These are phyloP conservation scores for Dothistroma septosporum DNA, from an alignment of 2,329 filamentous ascomycete genomes.

Conservation along the genomic window DNA sequence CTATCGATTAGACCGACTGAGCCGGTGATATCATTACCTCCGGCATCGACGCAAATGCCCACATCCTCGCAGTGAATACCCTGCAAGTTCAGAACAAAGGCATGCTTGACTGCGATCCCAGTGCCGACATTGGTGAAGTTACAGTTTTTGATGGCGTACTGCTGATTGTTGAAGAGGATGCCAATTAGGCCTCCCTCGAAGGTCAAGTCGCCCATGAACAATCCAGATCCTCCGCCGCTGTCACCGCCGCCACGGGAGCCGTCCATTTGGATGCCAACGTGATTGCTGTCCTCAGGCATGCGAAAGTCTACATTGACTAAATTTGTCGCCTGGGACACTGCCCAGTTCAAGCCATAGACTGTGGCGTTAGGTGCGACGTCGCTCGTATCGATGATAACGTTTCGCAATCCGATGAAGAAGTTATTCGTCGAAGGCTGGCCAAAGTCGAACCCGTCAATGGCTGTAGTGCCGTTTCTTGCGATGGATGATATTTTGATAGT, in stretches of 20 bases:
- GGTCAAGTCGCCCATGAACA: constrained; percentile 46
- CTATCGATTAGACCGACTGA: constrained; percentile 29
- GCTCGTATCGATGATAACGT: constrained; percentile 30
- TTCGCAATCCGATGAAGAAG: constrained; percentile 31
- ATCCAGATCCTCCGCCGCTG: constrained; percentile 17
- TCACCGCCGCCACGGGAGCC: constrained; percentile 25
- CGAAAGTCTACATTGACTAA: constrained; percentile 31
- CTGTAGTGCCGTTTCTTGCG: constrained; percentile 17
- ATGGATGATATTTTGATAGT: constrained; percentile 55
- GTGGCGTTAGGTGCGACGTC: constrained; percentile 13
- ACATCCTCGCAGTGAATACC: constrained; percentile 28
- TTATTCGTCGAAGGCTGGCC: constrained; percentile 25
- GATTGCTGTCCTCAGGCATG: constrained; percentile 36
- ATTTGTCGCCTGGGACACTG: constrained; percentile 30
- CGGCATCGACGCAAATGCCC: constrained; percentile 25
- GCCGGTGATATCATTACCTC: constrained; percentile 17
- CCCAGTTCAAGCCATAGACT: constrained; percentile 29
- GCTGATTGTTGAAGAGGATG: constrained; percentile 55
- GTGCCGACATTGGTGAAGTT: constrained; percentile 26
- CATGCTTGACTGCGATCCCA: constrained; percentile 22
- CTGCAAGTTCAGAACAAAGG: constrained; percentile 22
- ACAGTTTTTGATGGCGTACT: constrained; percentile 43
- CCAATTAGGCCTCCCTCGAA: constrained; percentile 61
- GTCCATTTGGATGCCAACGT: constrained; percentile 37
- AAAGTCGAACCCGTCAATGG: constrained; percentile 25